phyloP scores from a whole-genome alignment of 2,329 filamentous ascomycete species.

The Pseudophaeomoniella oleicola region DNA sequence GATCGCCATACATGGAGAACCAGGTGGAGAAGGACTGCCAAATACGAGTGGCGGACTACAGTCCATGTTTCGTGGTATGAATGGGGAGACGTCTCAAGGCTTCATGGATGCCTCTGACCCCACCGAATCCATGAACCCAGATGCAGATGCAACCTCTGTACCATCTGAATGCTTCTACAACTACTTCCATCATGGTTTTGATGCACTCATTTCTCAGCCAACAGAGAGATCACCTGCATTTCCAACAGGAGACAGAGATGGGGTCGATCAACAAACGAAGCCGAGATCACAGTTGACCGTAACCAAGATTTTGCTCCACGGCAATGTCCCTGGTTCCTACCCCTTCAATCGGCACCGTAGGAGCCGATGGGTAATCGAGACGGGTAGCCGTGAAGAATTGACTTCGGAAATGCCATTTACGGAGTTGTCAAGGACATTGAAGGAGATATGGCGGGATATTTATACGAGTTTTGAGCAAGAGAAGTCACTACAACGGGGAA shows the following conservation, averaged over 20 bases:
- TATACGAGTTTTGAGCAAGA: constrained; percentile 44
- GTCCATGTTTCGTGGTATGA: constrained; percentile 19
- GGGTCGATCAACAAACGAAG: background rate
- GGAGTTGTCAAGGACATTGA: constrained; percentile 55
- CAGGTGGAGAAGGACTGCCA: constrained; percentile 24
- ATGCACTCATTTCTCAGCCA: constrained; percentile 75
- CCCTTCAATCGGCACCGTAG: constrained; percentile 90
- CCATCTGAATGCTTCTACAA: constrained; percentile 69
- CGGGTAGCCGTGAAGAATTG: constrained; percentile 30
- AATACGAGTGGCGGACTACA: constrained; percentile 24
- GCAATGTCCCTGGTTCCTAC: constrained; percentile 89
- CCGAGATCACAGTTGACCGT: constrained; percentile 56
- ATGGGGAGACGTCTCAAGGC: constrained; percentile 37
- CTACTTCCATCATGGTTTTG: constrained; percentile 92
- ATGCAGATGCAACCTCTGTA: constrained; percentile 45
- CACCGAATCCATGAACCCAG: constrained; percentile 50
- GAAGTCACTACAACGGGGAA: constrained; percentile 40
- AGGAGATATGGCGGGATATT: constrained; percentile 53
- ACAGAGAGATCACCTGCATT: constrained; percentile 49
- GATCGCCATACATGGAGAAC: constrained; percentile 59
- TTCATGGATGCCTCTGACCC: constrained; percentile 63
- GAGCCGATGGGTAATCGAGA: constrained; percentile 66
- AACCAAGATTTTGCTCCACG: constrained; percentile 85
- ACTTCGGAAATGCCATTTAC: constrained; percentile 67
- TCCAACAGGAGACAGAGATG: constrained; percentile 20